Base-by-base conservation (phyloP, 129 eudicot species). In the Flaveria brownii region DNA sequence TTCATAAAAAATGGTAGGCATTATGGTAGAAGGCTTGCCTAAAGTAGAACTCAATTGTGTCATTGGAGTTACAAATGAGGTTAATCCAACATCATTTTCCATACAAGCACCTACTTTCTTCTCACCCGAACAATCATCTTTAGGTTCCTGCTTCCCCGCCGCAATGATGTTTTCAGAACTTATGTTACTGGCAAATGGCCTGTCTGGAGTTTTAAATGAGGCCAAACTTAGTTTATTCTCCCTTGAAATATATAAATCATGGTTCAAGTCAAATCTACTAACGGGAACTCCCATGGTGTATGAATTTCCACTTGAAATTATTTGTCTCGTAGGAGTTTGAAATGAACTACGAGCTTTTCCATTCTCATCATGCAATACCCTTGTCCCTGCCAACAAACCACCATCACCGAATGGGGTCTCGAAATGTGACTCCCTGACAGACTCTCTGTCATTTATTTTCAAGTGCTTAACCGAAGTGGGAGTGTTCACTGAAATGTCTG, bases 401-500 rank as follows among this genome's bases (percentile, higher is more conserved):
- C 54, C 68, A n/a, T 73, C 62, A 22, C 67, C 80, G 2, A 65
- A 68, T 51, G 43, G 45, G 11, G 39, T 57, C 46, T 46, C 64
- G 0, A 28, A 60, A 68, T 45, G 33, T 16, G 68, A 83, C 55
- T 5, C 51, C 13, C 51, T 41, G 8, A 43, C 9, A 72, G 54
- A 81, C 23, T 42, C 86, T 70, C 66, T 76, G n/a, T 42, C 70
- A 6, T 45, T 54, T 50, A 80, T 51, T 79, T 81, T 81, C 30
- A 25, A 16, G 54, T 67, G 51, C 64, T 64, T 78, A 33, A 77
- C 46, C 0, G 88, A 49, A 22, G 73, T 64, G 25, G 81, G 74
- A 8, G 75, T 72, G 71, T 87, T 91, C 50, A 62, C 23, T 8
- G 87, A 68, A 82, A 89, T 85, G 47, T 82, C 80, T 7, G 88